Evolutionary conservation across 768 basidiomycete species (phyloP).

Genomic region (Russula brevipes): DNA sequence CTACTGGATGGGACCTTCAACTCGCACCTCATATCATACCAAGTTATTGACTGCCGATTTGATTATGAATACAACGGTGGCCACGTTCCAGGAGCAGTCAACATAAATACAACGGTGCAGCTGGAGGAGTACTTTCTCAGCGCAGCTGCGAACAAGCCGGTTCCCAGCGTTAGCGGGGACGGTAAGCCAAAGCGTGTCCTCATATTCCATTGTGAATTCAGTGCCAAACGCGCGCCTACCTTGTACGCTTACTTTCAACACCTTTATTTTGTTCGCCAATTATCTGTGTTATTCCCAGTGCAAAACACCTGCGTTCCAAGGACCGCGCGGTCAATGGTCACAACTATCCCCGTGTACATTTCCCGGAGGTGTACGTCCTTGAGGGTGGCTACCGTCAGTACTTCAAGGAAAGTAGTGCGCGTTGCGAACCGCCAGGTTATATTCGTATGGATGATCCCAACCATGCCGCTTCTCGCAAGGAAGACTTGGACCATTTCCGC

Average conservation of each 20-base stretch:
- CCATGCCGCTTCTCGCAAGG: conserved; percentile 71
- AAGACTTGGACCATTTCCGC: conserved; percentile 89
- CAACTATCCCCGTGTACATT: conserved; percentile 87
- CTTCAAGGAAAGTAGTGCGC: conserved; percentile 59
- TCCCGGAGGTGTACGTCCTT: conserved; percentile 94
- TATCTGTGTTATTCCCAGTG: conserved; percentile 43
- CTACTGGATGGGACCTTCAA: conserved; percentile 73
- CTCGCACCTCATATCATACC: conserved; percentile 57
- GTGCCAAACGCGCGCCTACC: conserved; percentile 90
- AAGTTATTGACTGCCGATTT: conserved; percentile 94
- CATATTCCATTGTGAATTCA: conserved; percentile 98
- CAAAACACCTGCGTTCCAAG: conserved; percentile 86
- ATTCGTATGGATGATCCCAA: conserved; percentile 93
- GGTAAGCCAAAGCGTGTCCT: conserved; percentile 70
- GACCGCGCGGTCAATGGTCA: conserved; percentile 88
- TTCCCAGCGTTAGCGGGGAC: conserved; percentile 72
- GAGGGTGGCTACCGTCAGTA: conserved; percentile 95
- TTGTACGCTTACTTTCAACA: conserved; percentile 56
- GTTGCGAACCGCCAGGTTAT: conserved; percentile 82
- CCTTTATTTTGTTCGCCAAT: not conserved
- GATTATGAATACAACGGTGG: conserved; percentile 95
- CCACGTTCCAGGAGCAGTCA: conserved; percentile 87
- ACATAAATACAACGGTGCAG: conserved; percentile 74
- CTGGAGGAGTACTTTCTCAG: conserved; percentile 81
- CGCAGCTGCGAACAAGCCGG: conserved; percentile 48